These are phyloP conservation scores for Aureobasidium sp. DNA, from an alignment of 2,329 filamentous ascomycete species.

Conservation along the genomic window DNA sequence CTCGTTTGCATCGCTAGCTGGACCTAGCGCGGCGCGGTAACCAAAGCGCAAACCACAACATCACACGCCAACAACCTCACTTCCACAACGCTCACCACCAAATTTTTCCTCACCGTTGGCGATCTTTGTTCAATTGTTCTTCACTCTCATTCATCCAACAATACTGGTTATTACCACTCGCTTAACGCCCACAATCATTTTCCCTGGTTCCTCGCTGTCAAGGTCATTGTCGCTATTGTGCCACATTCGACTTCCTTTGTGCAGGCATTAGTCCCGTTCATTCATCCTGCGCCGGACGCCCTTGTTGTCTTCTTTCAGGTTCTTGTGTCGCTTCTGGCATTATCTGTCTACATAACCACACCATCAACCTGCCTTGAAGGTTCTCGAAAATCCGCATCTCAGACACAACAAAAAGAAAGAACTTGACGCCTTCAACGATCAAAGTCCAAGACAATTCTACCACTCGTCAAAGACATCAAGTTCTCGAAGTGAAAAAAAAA, in stretches of 20 bases:
- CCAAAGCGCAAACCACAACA: slow-evolving; percentile 11
- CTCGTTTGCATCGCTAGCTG: slow-evolving; percentile 10
- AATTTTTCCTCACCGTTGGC: neutral
- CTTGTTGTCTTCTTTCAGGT: slow-evolving; percentile 5
- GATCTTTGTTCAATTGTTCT: neutral
- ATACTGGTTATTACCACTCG: slow-evolving; percentile 9
- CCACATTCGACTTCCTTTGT: slow-evolving; percentile 3
- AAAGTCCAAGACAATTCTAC: neutral
- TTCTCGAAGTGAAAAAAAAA: neutral
- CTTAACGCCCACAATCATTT: slow-evolving; percentile 8
- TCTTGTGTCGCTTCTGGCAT: neutral
- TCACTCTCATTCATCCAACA: slow-evolving; percentile 2
- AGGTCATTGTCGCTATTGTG: slow-evolving; percentile 11
- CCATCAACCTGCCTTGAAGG: slow-evolving; percentile 5
- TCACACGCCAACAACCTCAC: slow-evolving; percentile 5
- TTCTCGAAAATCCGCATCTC: slow-evolving; percentile 12
- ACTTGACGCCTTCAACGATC: neutral
- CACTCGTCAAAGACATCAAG: slow-evolving; percentile 3
- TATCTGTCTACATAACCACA: neutral
- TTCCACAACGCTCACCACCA: neutral
- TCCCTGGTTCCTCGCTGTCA: neutral
- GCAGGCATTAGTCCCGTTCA: neutral
- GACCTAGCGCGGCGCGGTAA: neutral
- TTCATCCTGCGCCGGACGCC: neutral
- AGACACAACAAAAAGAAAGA: slow-evolving; percentile 4